Evolutionary conservation across 805 yeast genomes (phyloP).

Genomic region (Kluyveromyces lactis): DNA sequence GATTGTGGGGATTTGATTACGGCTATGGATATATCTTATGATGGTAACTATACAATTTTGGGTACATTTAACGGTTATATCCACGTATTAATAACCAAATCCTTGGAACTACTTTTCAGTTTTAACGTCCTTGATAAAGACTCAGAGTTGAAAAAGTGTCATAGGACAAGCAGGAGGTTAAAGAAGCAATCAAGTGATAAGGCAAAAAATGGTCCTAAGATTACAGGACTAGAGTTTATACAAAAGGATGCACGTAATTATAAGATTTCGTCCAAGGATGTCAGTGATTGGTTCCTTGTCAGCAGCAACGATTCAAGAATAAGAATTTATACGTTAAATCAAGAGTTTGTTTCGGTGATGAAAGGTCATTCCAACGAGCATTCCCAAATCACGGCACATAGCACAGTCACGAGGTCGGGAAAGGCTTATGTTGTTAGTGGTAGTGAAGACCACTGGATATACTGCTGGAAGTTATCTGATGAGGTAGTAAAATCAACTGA

Average conservation of each 20-base stretch:
- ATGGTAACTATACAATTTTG: slow-evolving; percentile 47
- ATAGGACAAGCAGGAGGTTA: slow-evolving; percentile 12
- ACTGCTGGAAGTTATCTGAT: slow-evolving; percentile 54
- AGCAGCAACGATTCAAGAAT: slow-evolving; percentile 80
- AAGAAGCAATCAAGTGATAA: slow-evolving; percentile 19
- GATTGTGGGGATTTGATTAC: slow-evolving; percentile 65
- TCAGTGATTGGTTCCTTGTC: slow-evolving; percentile 41
- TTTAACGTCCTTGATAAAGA: slow-evolving; percentile 40
- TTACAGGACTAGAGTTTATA: slow-evolving; percentile 66
- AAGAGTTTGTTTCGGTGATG: slow-evolving; percentile 53
- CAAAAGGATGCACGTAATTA: neutral
- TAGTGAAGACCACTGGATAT: slow-evolving; percentile 82
- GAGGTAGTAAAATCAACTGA: slow-evolving; percentile 21
- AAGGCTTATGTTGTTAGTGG: slow-evolving; percentile 56
- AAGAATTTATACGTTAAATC: slow-evolving; percentile 53
- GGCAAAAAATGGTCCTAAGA: slow-evolving; percentile 42
- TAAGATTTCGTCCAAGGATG: slow-evolving; percentile 14
- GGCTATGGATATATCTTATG: slow-evolving; percentile 64
- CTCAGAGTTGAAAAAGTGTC: slow-evolving; percentile 9
- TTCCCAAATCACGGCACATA: slow-evolving; percentile 59
- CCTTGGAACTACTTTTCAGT: slow-evolving; percentile 40
- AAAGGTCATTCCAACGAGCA: slow-evolving; percentile 67
- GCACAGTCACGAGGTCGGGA: slow-evolving; percentile 8
- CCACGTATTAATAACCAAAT: slow-evolving; percentile 52
- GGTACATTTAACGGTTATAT: slow-evolving; percentile 79